Evolutionary conservation across 257 asterid genomes (phyloP).

Genomic region (Solanum ahanhuiri): DNA sequence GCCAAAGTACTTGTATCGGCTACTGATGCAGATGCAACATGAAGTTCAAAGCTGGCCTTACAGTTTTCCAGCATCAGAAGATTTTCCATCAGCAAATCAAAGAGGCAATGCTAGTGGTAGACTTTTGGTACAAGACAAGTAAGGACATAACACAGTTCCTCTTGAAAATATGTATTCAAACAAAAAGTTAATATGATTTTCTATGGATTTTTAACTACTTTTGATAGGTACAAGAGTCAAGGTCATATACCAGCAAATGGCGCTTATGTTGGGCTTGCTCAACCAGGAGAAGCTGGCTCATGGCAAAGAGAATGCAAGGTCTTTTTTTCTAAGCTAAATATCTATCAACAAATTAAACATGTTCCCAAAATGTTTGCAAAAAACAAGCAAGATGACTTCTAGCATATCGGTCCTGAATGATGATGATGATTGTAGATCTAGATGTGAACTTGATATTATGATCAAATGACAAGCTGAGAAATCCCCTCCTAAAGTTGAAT

Average conservation of each 20-base stretch:
- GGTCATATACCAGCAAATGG: constrained; percentile 28
- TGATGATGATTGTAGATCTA: neutral
- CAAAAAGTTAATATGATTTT: neutral
- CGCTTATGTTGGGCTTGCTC: constrained; percentile 65
- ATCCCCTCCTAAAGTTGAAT: too few relatives aligned
- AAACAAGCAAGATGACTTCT: neutral
- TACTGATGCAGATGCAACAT: neutral
- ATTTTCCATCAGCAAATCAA: constrained; percentile 29
- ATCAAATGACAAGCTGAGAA: too few relatives aligned
- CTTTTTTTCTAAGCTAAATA: neutral
- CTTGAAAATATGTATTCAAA: neutral
- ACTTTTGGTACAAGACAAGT: constrained; percentile 52
- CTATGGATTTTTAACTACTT: neutral
- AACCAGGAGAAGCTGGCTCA: constrained; percentile 54
- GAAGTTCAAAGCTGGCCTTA: constrained; percentile 68
- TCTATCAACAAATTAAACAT: neutral
- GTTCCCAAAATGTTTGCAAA: neutral
- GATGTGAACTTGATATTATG: too few relatives aligned
- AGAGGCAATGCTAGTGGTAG: constrained; percentile 48
- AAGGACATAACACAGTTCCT: neutral
- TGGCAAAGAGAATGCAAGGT: constrained; percentile 79
- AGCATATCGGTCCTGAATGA: neutral
- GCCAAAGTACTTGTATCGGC: neutral
- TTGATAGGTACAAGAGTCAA: constrained; percentile 23
- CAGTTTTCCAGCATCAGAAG: constrained; percentile 44